A percentile compares a stretch with the other conserved stretches of the same genome.
Evolutionary conservation across 257 asterid genomes (phyloP).

Genomic region (Solanum pennellii): DNA sequence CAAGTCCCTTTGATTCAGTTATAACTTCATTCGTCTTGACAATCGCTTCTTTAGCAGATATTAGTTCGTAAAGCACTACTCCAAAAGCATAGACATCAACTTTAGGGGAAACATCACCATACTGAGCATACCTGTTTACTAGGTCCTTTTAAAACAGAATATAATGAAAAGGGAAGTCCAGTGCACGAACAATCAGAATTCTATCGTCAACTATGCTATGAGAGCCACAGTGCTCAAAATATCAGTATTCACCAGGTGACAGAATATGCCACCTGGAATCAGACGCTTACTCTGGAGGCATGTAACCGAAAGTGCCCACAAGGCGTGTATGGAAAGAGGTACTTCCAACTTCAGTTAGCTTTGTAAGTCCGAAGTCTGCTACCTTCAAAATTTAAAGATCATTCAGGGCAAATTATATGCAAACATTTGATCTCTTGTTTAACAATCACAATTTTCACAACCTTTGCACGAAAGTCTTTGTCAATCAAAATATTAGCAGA

Average conservation of each 20-base stretch:
- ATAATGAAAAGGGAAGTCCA: background rate
- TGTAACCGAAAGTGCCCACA: constrained; percentile 82
- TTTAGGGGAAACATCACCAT: constrained; percentile 76
- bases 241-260: background rate
- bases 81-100: constrained; percentile 83
- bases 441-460: background rate
- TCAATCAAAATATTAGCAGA: constrained; percentile 76
- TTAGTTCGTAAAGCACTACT: constrained; percentile 65
- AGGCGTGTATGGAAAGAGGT: constrained; percentile 71
- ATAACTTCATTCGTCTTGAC: constrained; percentile 50
- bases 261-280: background rate
- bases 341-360: constrained; percentile 76
- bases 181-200: background rate
- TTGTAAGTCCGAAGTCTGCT: constrained; percentile 83
- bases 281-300: constrained; percentile 72
- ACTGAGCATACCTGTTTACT: constrained; percentile 58
- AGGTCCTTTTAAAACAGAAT: background rate
- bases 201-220: background rate
- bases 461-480: constrained; percentile 73
- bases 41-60: constrained; percentile 75
- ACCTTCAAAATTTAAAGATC: constrained; percentile 29
- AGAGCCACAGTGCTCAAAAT: background rate
- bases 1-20: constrained; percentile 69
- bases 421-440: background rate
- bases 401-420: background rate